These are phyloP conservation scores for Huntiella savannae DNA, from an alignment of 2,329 filamentous ascomycete genomes.

Conservation along the genomic window DNA sequence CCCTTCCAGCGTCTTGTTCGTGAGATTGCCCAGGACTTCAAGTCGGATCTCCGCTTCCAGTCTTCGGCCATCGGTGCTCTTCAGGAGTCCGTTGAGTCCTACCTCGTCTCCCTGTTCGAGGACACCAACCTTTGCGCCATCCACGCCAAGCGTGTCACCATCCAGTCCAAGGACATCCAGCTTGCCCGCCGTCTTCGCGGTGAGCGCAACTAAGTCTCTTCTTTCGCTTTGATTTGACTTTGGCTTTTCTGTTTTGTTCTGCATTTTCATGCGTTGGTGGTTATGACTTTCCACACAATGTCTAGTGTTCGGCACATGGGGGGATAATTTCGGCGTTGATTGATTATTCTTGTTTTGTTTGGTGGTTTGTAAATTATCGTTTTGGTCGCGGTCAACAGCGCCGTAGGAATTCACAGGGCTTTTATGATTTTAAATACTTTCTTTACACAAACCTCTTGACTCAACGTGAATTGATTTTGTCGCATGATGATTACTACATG, in stretches of 20 bases:
- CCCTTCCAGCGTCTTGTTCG: slow-evolving; percentile 95
- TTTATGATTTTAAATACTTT: slow-evolving; percentile 6
- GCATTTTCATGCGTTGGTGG: slow-evolving; percentile 3
- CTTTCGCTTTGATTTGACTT: slow-evolving; percentile 4
- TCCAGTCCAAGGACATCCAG: slow-evolving; percentile 95
- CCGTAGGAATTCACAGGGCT: slow-evolving; percentile 10
- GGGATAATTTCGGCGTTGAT: slow-evolving; percentile 11
- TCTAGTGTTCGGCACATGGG: slow-evolving; percentile 11
- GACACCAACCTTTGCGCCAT: slow-evolving; percentile 98
- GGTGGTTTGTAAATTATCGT: slow-evolving; percentile 12
- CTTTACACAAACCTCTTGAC: slow-evolving; percentile 1
- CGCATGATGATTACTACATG: not conserved
- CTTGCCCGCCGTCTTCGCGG: slow-evolving; percentile 87
- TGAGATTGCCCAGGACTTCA: slow-evolving; percentile 93
- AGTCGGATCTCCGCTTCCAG: slow-evolving; percentile 93
- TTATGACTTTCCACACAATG: slow-evolving; percentile 9
- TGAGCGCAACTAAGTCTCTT: slow-evolving; percentile 55
- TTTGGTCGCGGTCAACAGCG: slow-evolving; percentile 10
- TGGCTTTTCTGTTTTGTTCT: slow-evolving; percentile 1
- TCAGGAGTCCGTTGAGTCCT: slow-evolving; percentile 96
- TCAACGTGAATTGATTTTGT: not conserved
- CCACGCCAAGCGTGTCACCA: slow-evolving; percentile 98
- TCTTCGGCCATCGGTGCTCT: slow-evolving; percentile 92
- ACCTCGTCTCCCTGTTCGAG: slow-evolving; percentile 94
- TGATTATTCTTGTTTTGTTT: slow-evolving; percentile 11